Conservation (phyloP, 306 rosid genomes). For the Lathyrus aphaca region DNA sequence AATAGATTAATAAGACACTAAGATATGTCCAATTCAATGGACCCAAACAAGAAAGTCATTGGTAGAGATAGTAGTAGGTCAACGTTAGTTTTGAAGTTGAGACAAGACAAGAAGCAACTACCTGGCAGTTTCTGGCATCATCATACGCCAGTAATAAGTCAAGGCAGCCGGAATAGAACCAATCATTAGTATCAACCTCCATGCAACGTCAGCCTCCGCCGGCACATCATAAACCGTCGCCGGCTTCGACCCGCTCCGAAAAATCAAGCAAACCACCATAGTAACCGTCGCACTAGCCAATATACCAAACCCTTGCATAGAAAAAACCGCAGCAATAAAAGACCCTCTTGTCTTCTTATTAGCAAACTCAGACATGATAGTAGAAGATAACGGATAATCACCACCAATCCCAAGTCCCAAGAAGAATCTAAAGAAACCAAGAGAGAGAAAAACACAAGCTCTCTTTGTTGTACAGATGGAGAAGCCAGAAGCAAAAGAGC, state of each 20-base stretch:
- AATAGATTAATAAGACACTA: not conserved
- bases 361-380: slow-evolving; percentile 91
- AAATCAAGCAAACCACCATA: slow-evolving; percentile 54
- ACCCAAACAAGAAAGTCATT: not conserved
- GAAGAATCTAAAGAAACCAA: slow-evolving; percentile 63
- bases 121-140: slow-evolving; percentile 96
- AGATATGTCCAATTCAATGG: not conserved
- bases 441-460: slow-evolving; percentile 55
- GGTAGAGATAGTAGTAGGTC: not conserved
- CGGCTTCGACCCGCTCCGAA: slow-evolving; percentile 24
- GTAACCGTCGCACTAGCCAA: slow-evolving; percentile 65
- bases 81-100: not conserved
- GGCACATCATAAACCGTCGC: slow-evolving; percentile 32
- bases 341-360: slow-evolving; percentile 78
- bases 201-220: slow-evolving; percentile 58
- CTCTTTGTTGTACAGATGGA: slow-evolving; percentile 52
- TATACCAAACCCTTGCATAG: slow-evolving; percentile 88
- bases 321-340: slow-evolving; percentile 81
- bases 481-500: slow-evolving; percentile 69
- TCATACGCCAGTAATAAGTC: slow-evolving; percentile 89
- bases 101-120: slow-evolving; percentile 8
- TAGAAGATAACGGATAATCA: slow-evolving; percentile 78
- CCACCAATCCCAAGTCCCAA: slow-evolving; percentile 87
- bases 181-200: slow-evolving; percentile 77
- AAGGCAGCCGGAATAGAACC: slow-evolving; percentile 75